Evolutionary conservation across 2,329 filamentous ascomycete species (phyloP).

Genomic region (Trichoderma sp.): DNA sequence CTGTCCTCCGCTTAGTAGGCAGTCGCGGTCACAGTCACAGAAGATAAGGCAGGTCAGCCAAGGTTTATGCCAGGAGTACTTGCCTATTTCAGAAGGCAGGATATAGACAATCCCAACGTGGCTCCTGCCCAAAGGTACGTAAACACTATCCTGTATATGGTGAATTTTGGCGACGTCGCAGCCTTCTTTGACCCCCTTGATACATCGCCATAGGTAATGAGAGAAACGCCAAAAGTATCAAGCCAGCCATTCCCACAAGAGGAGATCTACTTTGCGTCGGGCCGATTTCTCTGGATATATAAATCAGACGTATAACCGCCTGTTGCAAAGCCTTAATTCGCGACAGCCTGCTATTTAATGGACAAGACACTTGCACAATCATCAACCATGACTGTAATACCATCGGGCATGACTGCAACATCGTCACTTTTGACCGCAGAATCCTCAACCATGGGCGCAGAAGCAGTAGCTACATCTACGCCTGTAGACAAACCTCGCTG

Average conservation of each 20-base stretch:
- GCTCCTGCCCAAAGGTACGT: conserved; percentile 1
- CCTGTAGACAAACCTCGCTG: conserved; percentile 2
- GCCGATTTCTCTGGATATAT: conserved; percentile 6
- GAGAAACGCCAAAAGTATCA: neutral
- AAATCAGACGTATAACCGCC: neutral
- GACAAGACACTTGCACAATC: neutral
- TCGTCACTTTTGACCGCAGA: neutral
- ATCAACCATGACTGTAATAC: neutral
- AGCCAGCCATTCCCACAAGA: neutral
- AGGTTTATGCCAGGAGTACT: neutral
- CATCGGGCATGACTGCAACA: neutral
- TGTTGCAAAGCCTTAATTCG: neutral
- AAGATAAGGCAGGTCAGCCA: neutral
- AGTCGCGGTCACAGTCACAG: conserved; percentile 2
- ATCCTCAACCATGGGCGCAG: neutral
- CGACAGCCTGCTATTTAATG: neutral
- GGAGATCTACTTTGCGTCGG: neutral
- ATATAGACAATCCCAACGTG: neutral
- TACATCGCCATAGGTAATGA: neutral
- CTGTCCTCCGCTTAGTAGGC: neutral
- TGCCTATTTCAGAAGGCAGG: neutral
- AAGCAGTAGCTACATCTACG: neutral
- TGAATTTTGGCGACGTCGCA: conserved; percentile 2
- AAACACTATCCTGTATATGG: neutral
- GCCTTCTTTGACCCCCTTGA: conserved; percentile 2